These are phyloP conservation scores for Sclerotinia spermophila DNA, from an alignment of 2,329 filamentous ascomycete genomes.

Conservation along the genomic window DNA sequence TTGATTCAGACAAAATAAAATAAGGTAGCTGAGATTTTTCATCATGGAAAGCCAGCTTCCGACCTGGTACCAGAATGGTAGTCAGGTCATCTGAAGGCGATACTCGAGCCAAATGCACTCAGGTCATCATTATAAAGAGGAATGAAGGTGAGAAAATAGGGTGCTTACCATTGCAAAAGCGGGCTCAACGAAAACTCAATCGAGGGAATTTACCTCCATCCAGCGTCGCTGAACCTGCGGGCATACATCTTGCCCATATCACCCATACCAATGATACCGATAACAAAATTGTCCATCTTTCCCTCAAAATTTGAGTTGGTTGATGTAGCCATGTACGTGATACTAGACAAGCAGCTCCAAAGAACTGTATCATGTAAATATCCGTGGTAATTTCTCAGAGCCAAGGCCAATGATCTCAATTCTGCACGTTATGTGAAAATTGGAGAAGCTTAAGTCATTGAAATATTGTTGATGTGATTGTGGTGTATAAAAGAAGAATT, in stretches of 20 bases:
- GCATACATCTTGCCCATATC: conserved; percentile 99
- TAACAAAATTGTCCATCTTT: conserved; percentile 54
- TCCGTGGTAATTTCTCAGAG: not conserved
- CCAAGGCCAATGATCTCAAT: not conserved
- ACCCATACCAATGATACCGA: conserved; percentile 98
- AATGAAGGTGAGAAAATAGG: conserved; percentile 30
- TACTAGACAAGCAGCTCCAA: not conserved
- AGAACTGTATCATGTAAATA: not conserved
- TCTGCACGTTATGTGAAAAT: not conserved
- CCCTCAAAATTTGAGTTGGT: conserved; percentile 18
- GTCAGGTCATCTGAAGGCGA: conserved; percentile 60
- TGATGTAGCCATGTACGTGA: conserved; percentile 9
- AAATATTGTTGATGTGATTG: conserved; percentile 14
- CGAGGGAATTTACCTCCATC: conserved; percentile 77
- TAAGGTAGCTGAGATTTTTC: conserved; percentile 99
- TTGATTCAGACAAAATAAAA: conserved; percentile 75
- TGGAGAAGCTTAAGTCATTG: not conserved
- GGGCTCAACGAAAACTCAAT: conserved; percentile 37
- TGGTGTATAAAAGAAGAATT: conserved; percentile 2
- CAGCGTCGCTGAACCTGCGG: conserved; percentile 78
- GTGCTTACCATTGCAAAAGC: conserved; percentile 32
- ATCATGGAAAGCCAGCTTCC: conserved; percentile 80
- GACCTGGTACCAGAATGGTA: conserved; percentile 72
- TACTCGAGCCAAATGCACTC: conserved; percentile 99
- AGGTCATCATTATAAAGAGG: conserved; percentile 80